Conservation (phyloP, 2,329 filamentous ascomycete genomes). For the Penicillium sp. region DNA sequence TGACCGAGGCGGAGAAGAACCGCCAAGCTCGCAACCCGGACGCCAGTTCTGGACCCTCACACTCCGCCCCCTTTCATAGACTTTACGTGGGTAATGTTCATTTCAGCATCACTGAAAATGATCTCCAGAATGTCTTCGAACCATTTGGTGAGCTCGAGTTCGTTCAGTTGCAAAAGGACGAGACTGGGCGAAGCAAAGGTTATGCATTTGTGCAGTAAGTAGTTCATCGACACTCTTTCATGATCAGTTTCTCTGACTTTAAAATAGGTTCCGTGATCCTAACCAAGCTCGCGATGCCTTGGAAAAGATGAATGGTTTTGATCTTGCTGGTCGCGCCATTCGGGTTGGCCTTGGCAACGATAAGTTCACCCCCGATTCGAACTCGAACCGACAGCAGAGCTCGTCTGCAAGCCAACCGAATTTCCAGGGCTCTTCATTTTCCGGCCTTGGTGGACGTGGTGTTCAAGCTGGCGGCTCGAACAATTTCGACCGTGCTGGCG, state of each 20-base stretch:
- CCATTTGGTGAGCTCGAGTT: conserved; percentile 98
- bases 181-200: conserved; percentile 84
- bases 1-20: conserved; percentile 99
- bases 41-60: conserved; percentile 67
- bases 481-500: conserved; percentile 87
- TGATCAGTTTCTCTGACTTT: conserved; percentile 31
- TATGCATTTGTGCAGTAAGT: conserved; percentile 99
- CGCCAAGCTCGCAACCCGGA: conserved; percentile 88
- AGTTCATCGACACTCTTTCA: background rate
- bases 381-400: conserved; percentile 88
- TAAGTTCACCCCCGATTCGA: conserved; percentile 99
- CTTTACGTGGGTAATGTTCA: conserved; percentile 99
- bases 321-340: conserved; percentile 94
- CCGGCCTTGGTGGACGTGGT: conserved; percentile 84
- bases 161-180: conserved; percentile 96
- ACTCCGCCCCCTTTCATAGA: conserved; percentile 92
- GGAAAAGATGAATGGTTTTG: conserved; percentile 99
- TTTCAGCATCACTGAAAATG: conserved; percentile 97
- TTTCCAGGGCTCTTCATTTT: conserved; percentile 90
- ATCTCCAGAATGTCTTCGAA: conserved; percentile 94
- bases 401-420: conserved; percentile 67
- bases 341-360: conserved; percentile 99
- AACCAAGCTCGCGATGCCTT: conserved; percentile 90
- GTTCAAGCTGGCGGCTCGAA: conserved; percentile 74
- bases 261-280: conserved; percentile 81